Conservation (phyloP, 2,329 filamentous ascomycete species). For the Claviceps fusiformis region DNA sequence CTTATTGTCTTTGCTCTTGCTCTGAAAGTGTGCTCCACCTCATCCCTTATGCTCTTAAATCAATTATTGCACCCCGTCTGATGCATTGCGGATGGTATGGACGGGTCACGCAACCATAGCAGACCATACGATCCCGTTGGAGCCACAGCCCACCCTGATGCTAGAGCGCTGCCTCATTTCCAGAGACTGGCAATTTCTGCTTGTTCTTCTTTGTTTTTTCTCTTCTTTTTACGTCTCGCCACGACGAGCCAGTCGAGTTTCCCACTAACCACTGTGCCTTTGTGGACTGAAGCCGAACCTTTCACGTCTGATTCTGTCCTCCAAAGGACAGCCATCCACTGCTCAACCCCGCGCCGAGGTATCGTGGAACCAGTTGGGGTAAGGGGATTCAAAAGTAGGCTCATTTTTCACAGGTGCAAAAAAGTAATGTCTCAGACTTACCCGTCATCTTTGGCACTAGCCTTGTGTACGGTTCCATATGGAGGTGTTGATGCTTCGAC, state of each 20-base stretch:
- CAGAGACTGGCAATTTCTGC: background rate
- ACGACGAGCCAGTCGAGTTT: background rate
- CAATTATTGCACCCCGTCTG: background rate
- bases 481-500: slow-evolving; percentile 18
- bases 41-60: slow-evolving; percentile 1
- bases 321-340: background rate
- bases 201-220: background rate
- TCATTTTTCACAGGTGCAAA: background rate
- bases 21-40: background rate
- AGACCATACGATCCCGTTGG: background rate
- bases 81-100: background rate
- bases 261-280: background rate
- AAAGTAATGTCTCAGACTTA: slow-evolving; percentile 17
- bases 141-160: background rate
- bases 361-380: background rate
- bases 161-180: background rate
- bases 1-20: background rate
- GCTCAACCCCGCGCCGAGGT: background rate
- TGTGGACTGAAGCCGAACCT: background rate
- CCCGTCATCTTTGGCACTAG: slow-evolving; percentile 47
- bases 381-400: background rate
- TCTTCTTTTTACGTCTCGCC: background rate
- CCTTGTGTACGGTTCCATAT: slow-evolving; percentile 31
- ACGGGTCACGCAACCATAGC: background rate
- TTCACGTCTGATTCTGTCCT: background rate